A percentile compares a stretch with the other conserved stretches of the same genome.
Evolutionary conservation across 768 basidiomycete species (phyloP).

Genomic region (Lentinula lateritia): DNA sequence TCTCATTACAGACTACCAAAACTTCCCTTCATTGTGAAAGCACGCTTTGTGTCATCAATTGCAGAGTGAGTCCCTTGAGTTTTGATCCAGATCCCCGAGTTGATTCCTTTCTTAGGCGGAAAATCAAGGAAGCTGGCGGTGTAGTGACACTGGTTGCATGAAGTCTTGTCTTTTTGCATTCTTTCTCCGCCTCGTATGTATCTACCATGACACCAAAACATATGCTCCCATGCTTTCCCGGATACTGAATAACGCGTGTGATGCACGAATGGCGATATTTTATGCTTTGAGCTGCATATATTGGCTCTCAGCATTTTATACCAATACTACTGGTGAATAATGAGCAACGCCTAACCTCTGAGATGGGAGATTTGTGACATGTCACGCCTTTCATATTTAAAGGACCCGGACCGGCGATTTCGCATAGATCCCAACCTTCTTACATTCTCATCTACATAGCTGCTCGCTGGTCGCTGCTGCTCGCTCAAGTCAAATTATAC

Average conservation of each 20-base stretch:
- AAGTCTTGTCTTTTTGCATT: slow-evolving; percentile 13
- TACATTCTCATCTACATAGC: slow-evolving; percentile 10
- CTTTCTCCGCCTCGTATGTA: slow-evolving; percentile 3
- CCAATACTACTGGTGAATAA: neutral
- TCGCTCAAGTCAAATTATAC: slow-evolving; percentile 22
- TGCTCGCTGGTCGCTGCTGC: slow-evolving; percentile 42
- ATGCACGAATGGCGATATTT: neutral
- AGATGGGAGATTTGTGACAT: neutral
- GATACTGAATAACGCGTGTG: neutral
- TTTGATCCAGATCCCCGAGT: neutral
- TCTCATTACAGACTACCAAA: slow-evolving; percentile 23
- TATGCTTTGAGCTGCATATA: too few relatives aligned
- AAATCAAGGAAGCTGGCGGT: slow-evolving; percentile 92
- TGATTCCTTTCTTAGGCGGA: slow-evolving; percentile 31
- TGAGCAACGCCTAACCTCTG: neutral
- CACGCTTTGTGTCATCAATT: slow-evolving; percentile 85
- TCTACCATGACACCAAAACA: slow-evolving; percentile 6
- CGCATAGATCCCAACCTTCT: neutral
- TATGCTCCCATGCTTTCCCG: neutral
- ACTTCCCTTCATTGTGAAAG: slow-evolving; percentile 96
- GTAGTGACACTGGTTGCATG: slow-evolving; percentile 92
- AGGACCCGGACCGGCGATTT: too few relatives aligned
- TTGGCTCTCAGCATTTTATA: too few relatives aligned
- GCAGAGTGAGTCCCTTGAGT: slow-evolving; percentile 55
- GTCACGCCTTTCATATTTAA: neutral